Base-by-base conservation (phyloP, 495 filamentous ascomycete genomes). In the Entonaema liquescens region DNA sequence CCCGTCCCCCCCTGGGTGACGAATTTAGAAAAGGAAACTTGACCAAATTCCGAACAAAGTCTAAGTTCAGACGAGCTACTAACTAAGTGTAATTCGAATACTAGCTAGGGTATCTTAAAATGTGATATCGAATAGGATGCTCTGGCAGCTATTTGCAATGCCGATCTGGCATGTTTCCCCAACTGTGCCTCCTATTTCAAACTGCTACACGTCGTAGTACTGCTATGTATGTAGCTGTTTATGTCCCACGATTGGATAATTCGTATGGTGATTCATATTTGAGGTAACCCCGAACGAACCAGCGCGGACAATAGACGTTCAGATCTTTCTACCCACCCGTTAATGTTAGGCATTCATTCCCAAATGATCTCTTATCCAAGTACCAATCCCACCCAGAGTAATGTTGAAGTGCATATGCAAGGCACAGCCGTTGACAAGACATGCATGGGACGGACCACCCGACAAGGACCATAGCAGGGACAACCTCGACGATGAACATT, bases 371-470 rank as follows among this genome's bases (percentile, higher is more conserved):
- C 35, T 36, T 38, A 59, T 62, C 59, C 35, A 68, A 66, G 61
- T 58, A 62, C 61, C 61, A 61, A 59, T 68, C 65, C 57, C 67
- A 55, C 64, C 59, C 64, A 55, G 38, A 59, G 55, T 64, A 57
- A 57, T 60, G 54, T 62, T 28, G 25, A 56, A 53, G 62, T 62
- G 65, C 70, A 73, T 73, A 73, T 73, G 70, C 70, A 73, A 73
- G 70, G 70, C 70, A 69, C 70, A 60, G 28, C 6, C 26, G 33
- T 63, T 59, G 60, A 59, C 25, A 44, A 44, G 62, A 31, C 70
- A 69, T 68, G 65, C 70, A 73, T 69, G 70, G 61, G 23, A 65
- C 65, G 70, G 60, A 26, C 65, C 70, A 72, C 36, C 25, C 4
- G n/a, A 56, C 65, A 58, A 60, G 52, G 70, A 25, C 52, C 19